These are phyloP conservation scores for Suillus cothurnatus DNA, from an alignment of 768 basidiomycete genomes.

Conservation along the genomic window DNA sequence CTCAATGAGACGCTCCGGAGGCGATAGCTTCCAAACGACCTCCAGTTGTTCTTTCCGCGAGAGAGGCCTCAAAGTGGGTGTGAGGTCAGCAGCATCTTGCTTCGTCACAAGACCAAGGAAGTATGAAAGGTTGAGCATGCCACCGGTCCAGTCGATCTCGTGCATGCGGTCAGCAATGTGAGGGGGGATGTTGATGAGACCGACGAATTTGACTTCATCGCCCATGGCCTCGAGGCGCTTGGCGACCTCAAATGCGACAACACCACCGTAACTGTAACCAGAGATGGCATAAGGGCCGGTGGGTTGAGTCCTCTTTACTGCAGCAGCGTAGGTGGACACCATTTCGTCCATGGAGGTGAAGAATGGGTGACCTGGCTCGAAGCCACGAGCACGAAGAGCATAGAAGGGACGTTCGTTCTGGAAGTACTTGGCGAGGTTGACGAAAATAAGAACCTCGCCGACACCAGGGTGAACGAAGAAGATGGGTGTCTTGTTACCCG, in stretches of 20 bases:
- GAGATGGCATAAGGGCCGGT: conserved; percentile 44
- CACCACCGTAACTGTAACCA: conserved; percentile 50
- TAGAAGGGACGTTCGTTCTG: conserved; percentile 44
- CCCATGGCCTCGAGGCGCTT: conserved; percentile 39
- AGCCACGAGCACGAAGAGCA: conserved; percentile 47
- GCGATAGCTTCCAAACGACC: conserved; percentile 19
- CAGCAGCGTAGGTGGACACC: conserved; percentile 38
- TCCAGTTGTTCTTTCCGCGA: conserved; percentile 24
- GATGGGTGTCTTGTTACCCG: conserved; percentile 41
- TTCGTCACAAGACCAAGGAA: conserved; percentile 38
- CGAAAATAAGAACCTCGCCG: conserved; percentile 42
- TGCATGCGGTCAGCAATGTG: conserved; percentile 43
- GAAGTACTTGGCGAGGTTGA: conserved; percentile 42
- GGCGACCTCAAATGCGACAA: conserved; percentile 45
- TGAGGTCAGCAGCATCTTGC: conserved; percentile 20
- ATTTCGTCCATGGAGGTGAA: conserved; percentile 43
- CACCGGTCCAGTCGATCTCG: conserved; percentile 42
- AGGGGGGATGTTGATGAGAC: conserved; percentile 46
- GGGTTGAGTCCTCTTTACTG: conserved; percentile 36
- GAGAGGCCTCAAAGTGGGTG: conserved; percentile 16
- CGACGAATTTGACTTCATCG: conserved; percentile 40
- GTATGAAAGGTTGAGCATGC: conserved; percentile 40
- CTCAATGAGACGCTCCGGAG: conserved; percentile 23
- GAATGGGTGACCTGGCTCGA: conserved; percentile 40
- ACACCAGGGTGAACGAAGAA: conserved; percentile 47